These are phyloP conservation scores for Spatholobus suberectus DNA, from an alignment of 306 rosid species.

Conservation along the genomic window DNA sequence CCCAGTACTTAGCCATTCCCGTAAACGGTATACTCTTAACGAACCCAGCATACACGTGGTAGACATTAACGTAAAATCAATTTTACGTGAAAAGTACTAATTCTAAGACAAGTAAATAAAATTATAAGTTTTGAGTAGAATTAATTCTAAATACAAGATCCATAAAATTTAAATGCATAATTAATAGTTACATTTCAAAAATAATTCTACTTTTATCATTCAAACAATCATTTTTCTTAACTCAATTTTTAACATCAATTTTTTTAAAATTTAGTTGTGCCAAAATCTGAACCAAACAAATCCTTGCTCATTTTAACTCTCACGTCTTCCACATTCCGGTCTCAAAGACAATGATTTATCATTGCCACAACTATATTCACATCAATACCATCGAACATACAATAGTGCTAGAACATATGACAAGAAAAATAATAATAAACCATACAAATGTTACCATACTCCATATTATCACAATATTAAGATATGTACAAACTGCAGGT, in stretches of 20 bases:
- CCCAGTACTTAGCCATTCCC: neutral
- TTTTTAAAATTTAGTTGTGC: neutral
- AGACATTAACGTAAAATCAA: too few species aligned
- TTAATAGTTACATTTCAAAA: neutral
- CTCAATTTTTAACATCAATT: neutral
- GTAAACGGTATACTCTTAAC: neutral
- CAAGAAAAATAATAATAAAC: neutral
- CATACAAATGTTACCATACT: slow-evolving; percentile 33
- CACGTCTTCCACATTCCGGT: neutral
- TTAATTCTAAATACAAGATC: neutral
- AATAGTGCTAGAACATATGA: neutral
- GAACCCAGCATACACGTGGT: neutral
- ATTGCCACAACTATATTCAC: neutral
- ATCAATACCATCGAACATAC: neutral
- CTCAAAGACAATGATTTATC: neutral
- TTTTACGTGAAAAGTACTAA: neutral
- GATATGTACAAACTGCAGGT: slow-evolving; percentile 45
- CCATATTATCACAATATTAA: slow-evolving; percentile 36
- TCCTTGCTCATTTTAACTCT: neutral
- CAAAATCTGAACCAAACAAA: neutral
- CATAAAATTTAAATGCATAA: neutral
- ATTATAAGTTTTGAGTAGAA: neutral
- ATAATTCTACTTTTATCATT: neutral
- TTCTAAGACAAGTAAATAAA: neutral
- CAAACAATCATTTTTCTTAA: neutral